phyloP scores from a whole-genome alignment of 2,329 filamentous ascomycete genomes.

The Venturia nashicola region DNA sequence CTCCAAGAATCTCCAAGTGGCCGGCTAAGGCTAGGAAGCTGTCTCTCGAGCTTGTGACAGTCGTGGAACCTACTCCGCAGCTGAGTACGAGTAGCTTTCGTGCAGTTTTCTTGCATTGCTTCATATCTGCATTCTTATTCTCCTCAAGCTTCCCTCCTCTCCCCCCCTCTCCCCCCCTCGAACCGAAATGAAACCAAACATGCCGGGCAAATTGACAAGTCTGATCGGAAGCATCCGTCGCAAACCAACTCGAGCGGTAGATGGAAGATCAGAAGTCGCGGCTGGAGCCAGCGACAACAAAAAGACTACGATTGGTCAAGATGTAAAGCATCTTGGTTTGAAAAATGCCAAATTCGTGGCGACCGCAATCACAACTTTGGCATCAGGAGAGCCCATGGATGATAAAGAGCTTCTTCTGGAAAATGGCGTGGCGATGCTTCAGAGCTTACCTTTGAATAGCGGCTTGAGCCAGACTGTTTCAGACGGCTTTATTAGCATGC shows the following conservation, averaged over 20 bases:
- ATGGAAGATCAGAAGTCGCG: conserved; percentile 23
- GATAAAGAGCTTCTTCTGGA: conserved; percentile 38
- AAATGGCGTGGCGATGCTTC: conserved; percentile 40
- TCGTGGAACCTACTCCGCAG: neutral
- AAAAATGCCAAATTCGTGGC: conserved; percentile 29
- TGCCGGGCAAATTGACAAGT: conserved; percentile 25
- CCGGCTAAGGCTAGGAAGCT: too few species aligned
- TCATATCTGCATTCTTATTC: too few species aligned
- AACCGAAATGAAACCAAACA: neutral
- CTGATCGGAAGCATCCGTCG: conserved; percentile 33
- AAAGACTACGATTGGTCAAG: conserved; percentile 30
- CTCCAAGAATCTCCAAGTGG: neutral
- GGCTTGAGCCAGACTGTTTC: conserved; percentile 35
- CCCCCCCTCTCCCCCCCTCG: too few species aligned
- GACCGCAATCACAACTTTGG: conserved; percentile 29
- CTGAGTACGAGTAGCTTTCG: neutral
- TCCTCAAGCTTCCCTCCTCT: too few species aligned
- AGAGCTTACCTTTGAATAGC: conserved; percentile 37
- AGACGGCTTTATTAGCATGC: conserved; percentile 39
- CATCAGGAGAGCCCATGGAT: conserved; percentile 33
- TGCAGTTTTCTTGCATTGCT: too few species aligned
- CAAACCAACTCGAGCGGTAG: conserved; percentile 35
- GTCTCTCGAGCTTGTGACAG: neutral
- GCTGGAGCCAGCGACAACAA: conserved; percentile 20
- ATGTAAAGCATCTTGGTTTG: conserved; percentile 26